Evolutionary conservation across 495 filamentous ascomycete species (phyloP).

Genomic region (Talaromyces wortmannii): DNA sequence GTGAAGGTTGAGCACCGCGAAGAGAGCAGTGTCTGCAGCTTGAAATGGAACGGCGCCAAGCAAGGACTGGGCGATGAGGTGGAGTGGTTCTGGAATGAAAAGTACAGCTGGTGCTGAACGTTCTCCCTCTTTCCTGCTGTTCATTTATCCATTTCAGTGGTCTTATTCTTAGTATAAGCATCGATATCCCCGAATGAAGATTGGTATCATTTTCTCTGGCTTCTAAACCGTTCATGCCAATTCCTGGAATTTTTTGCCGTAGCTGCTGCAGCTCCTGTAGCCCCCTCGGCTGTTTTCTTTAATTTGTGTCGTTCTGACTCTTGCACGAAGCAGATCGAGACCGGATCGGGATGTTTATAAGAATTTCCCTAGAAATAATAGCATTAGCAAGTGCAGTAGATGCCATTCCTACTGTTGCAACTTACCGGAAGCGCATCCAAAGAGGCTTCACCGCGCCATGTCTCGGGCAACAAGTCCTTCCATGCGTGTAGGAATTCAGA

Average conservation of each 20-base stretch:
- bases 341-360: constrained; percentile 32
- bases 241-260: constrained; percentile 56
- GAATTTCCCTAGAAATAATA: constrained; percentile 15
- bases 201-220: constrained; percentile 16
- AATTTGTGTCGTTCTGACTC: constrained; percentile 25
- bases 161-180: background rate
- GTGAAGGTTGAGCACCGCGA: constrained; percentile 51
- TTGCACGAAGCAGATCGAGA: constrained; percentile 30
- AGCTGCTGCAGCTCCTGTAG: constrained; percentile 21
- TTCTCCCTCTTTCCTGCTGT: background rate
- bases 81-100: constrained; percentile 88
- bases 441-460: constrained; percentile 46
- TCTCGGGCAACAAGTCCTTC: constrained; percentile 52
- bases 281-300: constrained; percentile 21
- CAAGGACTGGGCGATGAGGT: constrained; percentile 46
- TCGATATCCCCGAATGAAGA: background rate
- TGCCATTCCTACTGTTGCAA: background rate
- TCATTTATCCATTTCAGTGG: background rate
- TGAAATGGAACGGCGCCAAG: constrained; percentile 55
- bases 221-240: constrained; percentile 84
- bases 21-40: constrained; percentile 53
- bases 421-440: constrained; percentile 38
- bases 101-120: constrained; percentile 83
- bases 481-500: constrained; percentile 44
- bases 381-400: background rate